A percentile compares a stretch with the other conserved stretches of the same genome.
Evolutionary conservation across 169 alveolate species (phyloP).

Genomic region (Cytauxzoon felis): DNA sequence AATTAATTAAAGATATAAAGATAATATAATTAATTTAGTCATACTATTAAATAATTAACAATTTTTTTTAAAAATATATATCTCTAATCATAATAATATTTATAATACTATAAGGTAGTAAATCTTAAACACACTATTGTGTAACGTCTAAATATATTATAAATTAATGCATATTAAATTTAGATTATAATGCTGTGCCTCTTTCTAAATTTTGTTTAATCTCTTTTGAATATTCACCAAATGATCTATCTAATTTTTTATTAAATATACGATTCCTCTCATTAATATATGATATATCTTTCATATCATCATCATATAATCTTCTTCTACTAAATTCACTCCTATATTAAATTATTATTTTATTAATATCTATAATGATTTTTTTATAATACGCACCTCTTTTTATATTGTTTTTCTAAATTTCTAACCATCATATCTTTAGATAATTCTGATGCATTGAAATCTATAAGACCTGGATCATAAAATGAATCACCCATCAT

Average conservation of each 20-base stretch:
- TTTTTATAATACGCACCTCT: constrained; percentile 61
- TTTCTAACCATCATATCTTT: constrained; percentile 53
- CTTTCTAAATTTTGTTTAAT: constrained; percentile 84
- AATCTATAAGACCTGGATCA: constrained; percentile 52
- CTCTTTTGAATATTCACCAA: constrained; percentile 78
- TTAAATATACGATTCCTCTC: constrained; percentile 83
- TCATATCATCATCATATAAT: constrained; percentile 76
- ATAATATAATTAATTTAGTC: too few species aligned
- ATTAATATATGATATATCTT: constrained; percentile 84
- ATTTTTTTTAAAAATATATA: too few species aligned
- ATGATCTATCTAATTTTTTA: constrained; percentile 81
- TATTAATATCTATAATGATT: constrained; percentile 65
- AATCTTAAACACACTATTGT: neutral
- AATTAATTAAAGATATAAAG: neutral
- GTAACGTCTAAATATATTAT: neutral
- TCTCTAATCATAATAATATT: too few species aligned
- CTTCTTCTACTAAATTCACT: constrained; percentile 77
- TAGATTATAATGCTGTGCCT: constrained; percentile 83
- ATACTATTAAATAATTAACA: too few species aligned
- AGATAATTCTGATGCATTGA: constrained; percentile 55
- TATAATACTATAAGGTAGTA: too few species aligned
- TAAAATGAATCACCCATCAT: constrained; percentile 70
- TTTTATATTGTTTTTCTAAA: constrained; percentile 55
- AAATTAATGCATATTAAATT: too few species aligned
- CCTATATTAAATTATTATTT: constrained; percentile 68